A percentile compares a stretch with the other conserved stretches of the same genome.
Evolutionary conservation across 78 protist species (phyloP).

Genomic region (Planoprotostelium fungivorum): DNA sequence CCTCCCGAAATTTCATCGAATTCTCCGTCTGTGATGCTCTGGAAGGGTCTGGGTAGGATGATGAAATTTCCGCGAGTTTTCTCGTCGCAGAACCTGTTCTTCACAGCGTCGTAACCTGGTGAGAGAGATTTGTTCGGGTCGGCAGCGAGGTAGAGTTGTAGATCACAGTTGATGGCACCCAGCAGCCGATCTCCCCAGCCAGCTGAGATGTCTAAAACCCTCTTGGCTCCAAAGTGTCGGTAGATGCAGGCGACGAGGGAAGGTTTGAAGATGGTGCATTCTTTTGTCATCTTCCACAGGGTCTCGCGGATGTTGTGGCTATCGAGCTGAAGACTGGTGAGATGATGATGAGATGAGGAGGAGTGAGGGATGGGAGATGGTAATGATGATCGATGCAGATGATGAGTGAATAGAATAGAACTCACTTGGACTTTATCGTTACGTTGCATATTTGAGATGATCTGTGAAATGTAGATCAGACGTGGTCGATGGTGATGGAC

Average conservation of each 20-base stretch:
- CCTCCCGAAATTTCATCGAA: neutral
- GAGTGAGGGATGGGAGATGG: no score
- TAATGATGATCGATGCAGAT: no score
- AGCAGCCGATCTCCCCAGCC: slow-evolving; percentile 50
- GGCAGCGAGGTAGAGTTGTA: slow-evolving; percentile 9
- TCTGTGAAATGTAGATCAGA: neutral
- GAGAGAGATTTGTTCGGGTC: slow-evolving; percentile 17
- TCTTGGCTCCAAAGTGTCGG: neutral
- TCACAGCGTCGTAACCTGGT: neutral
- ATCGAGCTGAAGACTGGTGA: neutral
- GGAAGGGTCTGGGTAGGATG: slow-evolving; percentile 15
- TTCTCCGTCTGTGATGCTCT: neutral
- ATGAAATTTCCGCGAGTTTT: neutral
- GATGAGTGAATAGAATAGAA: no score
- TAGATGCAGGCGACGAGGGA: neutral
- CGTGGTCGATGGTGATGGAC: neutral
- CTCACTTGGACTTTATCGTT: neutral
- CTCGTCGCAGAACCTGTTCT: neutral
- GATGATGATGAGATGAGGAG: neutral
- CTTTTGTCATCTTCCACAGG: neutral
- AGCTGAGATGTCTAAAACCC: slow-evolving; percentile 9
- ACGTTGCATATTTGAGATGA: neutral
- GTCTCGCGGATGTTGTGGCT: neutral
- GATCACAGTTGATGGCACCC: neutral
- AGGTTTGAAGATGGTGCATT: slow-evolving; percentile 22